phyloP scores from a whole-genome alignment of 1,284 basidiomycete species.

The Sphaerobolus stellatus region DNA sequence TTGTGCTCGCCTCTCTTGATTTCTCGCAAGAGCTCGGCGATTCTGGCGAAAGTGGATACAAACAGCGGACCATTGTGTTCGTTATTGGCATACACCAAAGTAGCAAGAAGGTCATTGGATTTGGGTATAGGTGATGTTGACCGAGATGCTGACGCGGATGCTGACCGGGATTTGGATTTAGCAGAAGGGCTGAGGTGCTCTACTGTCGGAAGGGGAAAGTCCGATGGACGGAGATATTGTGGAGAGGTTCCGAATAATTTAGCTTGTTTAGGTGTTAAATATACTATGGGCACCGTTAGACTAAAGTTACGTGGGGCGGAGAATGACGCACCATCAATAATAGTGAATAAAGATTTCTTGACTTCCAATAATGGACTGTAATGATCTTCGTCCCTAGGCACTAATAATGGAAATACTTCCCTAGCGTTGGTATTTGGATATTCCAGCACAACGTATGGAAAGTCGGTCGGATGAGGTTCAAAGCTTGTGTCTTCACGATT shows the following conservation, averaged over 20 bases:
- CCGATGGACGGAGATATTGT: slow-evolving; percentile 38
- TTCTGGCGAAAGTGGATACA: slow-evolving; percentile 51
- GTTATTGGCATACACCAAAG: slow-evolving; percentile 63
- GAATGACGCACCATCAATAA: slow-evolving; percentile 57
- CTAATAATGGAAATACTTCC: slow-evolving; percentile 36
- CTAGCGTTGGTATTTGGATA: slow-evolving; percentile 65
- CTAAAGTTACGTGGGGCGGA: background rate
- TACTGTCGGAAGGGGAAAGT: slow-evolving; percentile 7
- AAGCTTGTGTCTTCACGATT: slow-evolving; percentile 60
- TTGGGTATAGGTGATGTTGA: slow-evolving; percentile 24
- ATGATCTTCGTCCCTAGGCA: slow-evolving; percentile 74
- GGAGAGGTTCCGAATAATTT: slow-evolving; percentile 65
- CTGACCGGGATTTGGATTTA: slow-evolving; percentile 25
- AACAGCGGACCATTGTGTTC: slow-evolving; percentile 67
- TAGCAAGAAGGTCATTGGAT: slow-evolving; percentile 50
- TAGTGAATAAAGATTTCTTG: slow-evolving; percentile 62
- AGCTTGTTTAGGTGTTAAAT: slow-evolving; percentile 64
- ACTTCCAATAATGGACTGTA: slow-evolving; percentile 77
- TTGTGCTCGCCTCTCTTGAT: slow-evolving; percentile 38
- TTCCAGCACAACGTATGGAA: slow-evolving; percentile 64
- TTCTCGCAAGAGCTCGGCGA: slow-evolving; percentile 56
- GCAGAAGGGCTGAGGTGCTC: slow-evolving; percentile 21
- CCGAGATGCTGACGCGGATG: slow-evolving; percentile 29
- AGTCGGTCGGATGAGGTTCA: slow-evolving; percentile 54
- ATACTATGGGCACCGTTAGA: slow-evolving; percentile 44